These are phyloP conservation scores for Mercurialis annua DNA, from an alignment of 345 rosid genomes.

Conservation along the genomic window DNA sequence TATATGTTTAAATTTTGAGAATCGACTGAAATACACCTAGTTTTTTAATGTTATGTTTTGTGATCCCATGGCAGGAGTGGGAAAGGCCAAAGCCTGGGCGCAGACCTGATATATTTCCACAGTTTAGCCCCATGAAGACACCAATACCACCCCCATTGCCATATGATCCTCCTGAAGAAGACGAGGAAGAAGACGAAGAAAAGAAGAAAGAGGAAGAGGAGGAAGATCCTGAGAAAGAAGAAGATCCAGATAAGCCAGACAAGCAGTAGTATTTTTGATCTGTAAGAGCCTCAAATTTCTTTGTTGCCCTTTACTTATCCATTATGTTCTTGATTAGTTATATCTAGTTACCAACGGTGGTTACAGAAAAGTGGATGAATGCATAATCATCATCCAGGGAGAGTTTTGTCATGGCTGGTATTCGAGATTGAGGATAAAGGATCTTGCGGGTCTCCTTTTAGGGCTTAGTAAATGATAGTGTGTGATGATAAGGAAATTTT, in stretches of 20 bases:
- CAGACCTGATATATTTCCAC: slow-evolving; percentile 69
- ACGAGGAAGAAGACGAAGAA: slow-evolving; percentile 67
- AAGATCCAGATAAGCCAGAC: slow-evolving; percentile 31
- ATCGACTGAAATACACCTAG: neutral
- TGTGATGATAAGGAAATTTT: slow-evolving; percentile 5
- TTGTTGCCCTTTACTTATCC: slow-evolving; percentile 25
- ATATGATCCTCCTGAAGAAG: slow-evolving; percentile 70
- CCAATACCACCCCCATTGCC: slow-evolving; percentile 74
- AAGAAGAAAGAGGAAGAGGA: slow-evolving; percentile 54
- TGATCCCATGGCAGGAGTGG: slow-evolving; percentile 55
- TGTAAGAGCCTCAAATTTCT: slow-evolving; percentile 11
- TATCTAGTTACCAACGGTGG: slow-evolving; percentile 1
- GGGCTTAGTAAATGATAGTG: slow-evolving; percentile 12
- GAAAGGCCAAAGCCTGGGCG: slow-evolving; percentile 73
- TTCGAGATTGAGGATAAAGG: slow-evolving; percentile 7
- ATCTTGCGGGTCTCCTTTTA: slow-evolving; percentile 10
- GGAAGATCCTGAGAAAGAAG: slow-evolving; percentile 55
- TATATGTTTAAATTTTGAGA: neutral
- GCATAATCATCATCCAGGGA: slow-evolving; percentile 12
- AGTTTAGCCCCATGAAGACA: slow-evolving; percentile 79
- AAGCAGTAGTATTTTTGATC: slow-evolving; percentile 23
- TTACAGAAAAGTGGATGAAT: slow-evolving; percentile 12
- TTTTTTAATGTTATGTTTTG: neutral
- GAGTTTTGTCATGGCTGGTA: slow-evolving; percentile 9
- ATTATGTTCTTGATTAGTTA: neutral